phyloP scores from a whole-genome alignment of 495 filamentous ascomycete genomes.

The Aspergillus egyptiacus region DNA sequence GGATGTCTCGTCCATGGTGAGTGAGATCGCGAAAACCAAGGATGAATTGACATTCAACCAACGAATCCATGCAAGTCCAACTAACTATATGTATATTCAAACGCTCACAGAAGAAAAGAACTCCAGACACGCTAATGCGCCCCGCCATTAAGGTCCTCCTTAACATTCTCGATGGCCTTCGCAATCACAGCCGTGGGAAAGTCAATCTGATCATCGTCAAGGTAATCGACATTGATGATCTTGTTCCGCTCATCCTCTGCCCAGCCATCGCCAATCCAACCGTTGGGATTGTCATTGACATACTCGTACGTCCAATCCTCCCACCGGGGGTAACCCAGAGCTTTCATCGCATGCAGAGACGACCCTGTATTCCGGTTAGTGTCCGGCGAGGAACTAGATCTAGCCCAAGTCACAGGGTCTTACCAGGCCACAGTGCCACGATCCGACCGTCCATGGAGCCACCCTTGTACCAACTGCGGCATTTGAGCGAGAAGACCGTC shows the following conservation, averaged over 20 bases:
- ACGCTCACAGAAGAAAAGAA: too few relatives aligned
- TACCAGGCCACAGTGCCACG: conserved; percentile 41
- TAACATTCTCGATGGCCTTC: background rate
- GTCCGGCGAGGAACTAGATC: too few relatives aligned
- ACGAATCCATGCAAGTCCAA: too few relatives aligned
- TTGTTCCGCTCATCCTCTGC: conserved; percentile 35
- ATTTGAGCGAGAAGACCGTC: conserved; percentile 43
- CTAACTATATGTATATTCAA: too few relatives aligned
- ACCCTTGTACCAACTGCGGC: conserved; percentile 52
- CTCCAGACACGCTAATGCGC: too few relatives aligned
- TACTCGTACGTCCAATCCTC: conserved; percentile 41
- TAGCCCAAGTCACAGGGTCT: conserved; percentile 3
- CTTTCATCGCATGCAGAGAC: conserved; percentile 36
- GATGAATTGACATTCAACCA: too few relatives aligned
- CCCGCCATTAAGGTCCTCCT: background rate
- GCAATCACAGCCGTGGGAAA: conserved; percentile 22
- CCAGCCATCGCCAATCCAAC: conserved; percentile 42
- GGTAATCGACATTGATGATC: conserved; percentile 32
- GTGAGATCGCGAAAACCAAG: too few relatives aligned
- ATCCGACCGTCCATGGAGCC: conserved; percentile 32
- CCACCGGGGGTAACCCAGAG: conserved; percentile 33
- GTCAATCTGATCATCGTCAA: conserved; percentile 37
- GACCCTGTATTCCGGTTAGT: conserved; percentile 26
- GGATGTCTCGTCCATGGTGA: too few relatives aligned
- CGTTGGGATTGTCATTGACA: conserved; percentile 29